Base-by-base conservation (phyloP, 1,284 basidiomycete species). In the Boletus mariae region DNA sequence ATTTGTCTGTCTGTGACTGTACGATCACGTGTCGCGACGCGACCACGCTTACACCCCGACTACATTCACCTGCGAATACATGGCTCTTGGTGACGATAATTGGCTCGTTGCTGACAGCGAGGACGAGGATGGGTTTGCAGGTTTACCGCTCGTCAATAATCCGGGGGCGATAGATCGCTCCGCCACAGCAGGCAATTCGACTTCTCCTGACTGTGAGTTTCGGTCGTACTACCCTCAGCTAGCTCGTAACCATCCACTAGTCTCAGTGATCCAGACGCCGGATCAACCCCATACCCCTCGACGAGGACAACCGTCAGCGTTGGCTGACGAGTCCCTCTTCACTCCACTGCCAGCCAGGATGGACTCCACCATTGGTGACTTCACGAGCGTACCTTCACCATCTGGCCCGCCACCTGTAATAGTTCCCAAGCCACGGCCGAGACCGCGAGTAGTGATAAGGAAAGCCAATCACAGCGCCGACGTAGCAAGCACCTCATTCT, bases 61-160 rank as follows among this genome's bases (percentile, higher is more conserved):
- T 28, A 51, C 56, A 45, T 17, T 31, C 47, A 31, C 15, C n/a
- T 13, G 11, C 15, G 11, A 41, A 9, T 41, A 25, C 45, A 67
- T 66, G 59, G 31, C 47, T 12, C 17, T 32, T 28, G 29, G 35
- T 15, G 41, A n/a, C 40, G 29, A 58, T 1, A 54, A 58, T 44
- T 67, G 64, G 66, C 40, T 61, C 5, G 69, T 68, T 4, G 57
- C 59, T 12, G 66, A 71, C 56, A 71, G 66, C 48, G 66, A 68
- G 47, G 69, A 60, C 32, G 66, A 68, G 42, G 58, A 38, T 31
- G 31, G 0, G 15, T 52, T 51, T 11, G 15, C 45, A 13, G 49
- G 31, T 26, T n/a, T 53, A 17, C 51, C 20, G 0, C 34, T 28
- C 35, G 26, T 23, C 20, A 32, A 46, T 37, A 20, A 4, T 6